phyloP scores from a whole-genome alignment of 2,329 filamentous ascomycete species.

The Falciphora oryzae region DNA sequence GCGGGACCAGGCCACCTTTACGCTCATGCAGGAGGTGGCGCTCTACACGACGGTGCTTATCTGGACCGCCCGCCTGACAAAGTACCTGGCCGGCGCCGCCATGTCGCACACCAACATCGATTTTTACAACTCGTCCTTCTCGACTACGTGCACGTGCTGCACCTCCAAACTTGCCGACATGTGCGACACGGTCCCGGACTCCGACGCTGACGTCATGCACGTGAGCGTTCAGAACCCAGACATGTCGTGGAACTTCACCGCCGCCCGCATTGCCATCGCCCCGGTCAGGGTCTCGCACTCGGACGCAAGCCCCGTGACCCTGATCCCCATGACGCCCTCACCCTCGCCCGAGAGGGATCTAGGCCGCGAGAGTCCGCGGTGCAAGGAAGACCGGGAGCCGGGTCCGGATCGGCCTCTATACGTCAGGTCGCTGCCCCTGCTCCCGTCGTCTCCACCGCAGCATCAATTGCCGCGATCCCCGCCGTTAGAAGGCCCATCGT shows the following conservation, averaged over 20 bases:
- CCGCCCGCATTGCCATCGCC: slow-evolving; percentile 12
- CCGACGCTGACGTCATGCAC: slow-evolving; percentile 4
- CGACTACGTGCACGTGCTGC: slow-evolving; percentile 15
- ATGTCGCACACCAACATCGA: slow-evolving; percentile 13
- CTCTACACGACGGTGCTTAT: slow-evolving; percentile 17
- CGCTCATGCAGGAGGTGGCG: slow-evolving; percentile 16
- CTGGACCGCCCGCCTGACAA: slow-evolving; percentile 16
- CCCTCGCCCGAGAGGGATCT: not conserved
- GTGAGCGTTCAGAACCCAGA: slow-evolving; percentile 6
- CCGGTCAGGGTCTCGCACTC: slow-evolving; percentile 10
- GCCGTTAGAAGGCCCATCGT: not conserved
- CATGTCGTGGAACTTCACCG: slow-evolving; percentile 15
- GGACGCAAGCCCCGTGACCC: not conserved
- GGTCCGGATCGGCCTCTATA: not conserved
- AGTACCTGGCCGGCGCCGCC: slow-evolving; percentile 16
- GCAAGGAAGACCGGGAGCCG: not conserved
- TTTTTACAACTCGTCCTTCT: slow-evolving; percentile 16
- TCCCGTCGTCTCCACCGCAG: slow-evolving; percentile 2
- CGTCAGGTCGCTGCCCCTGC: slow-evolving; percentile 5
- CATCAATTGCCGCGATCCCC: slow-evolving; percentile 1
- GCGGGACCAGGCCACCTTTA: slow-evolving; percentile 5
- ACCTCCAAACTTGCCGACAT: slow-evolving; percentile 1
- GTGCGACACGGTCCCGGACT: slow-evolving; percentile 14
- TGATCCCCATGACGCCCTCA: not conserved
- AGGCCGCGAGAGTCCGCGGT: not conserved